Evolutionary conservation across 352 stramenopile species (phyloP), one percentile per base, ranked within the genome.

Genomic region (Phytopythium delawarense): DNA sequence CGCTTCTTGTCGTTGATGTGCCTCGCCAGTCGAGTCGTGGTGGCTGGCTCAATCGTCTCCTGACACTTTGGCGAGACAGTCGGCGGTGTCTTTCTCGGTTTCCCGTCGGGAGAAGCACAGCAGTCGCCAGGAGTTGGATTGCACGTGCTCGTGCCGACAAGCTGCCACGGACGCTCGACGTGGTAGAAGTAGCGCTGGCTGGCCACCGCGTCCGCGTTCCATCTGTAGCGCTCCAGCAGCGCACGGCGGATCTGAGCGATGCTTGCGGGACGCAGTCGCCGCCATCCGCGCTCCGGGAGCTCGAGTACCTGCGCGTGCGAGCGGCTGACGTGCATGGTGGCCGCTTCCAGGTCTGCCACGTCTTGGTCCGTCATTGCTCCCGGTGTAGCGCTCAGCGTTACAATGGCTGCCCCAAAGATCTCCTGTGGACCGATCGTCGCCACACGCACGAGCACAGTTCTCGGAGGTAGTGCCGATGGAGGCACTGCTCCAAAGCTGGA

Each of bases 401-500:
- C 69, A 25, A 89, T 78, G 4, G 74, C 68, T 20, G 86, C 66
- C 0, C 78, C 79, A 39, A 91, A 91, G 62, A 89, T 85, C 48
- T 89, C 79, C 44, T 85, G 78, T 0, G 76, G 67, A n/a, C 82
- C 75, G 28, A 91, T 91, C 7, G 82, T 89, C 44, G 82, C 82
- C 28, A 91, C 80, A 30, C 80, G 76, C 32, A 89, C 70, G 32
- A 91, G 75, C 21, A 79, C 78, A 45, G 32, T 23, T 11, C 48
- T 16, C 20, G 25, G 16, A 34, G 48, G 16, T 5, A 20, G 20
- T 1, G 51, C 12, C 4, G 9, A 25, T 16, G 13, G 34, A 30
- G 5, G 35, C 9, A 3, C 7, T 18, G 13, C 12, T 23, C 23
- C 48, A 20, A 30, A 21, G 23, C 8, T 40, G 32, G 34, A 2